Conservation (phyloP, 805 yeast species). For the Candida easanensis region DNA sequence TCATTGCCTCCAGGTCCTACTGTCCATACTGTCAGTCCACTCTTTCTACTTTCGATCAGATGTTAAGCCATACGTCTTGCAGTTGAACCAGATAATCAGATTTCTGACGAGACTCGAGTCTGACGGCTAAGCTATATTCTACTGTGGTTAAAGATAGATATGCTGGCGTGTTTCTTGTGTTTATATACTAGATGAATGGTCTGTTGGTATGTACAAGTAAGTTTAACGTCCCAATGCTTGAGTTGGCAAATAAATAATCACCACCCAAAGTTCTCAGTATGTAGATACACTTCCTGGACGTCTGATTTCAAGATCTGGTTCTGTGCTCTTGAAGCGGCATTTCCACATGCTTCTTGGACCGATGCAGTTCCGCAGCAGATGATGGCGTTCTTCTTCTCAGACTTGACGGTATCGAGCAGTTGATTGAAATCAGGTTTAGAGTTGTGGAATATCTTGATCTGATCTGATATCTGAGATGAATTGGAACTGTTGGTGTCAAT, state of each 20-base stretch:
- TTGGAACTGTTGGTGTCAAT: too few species aligned
- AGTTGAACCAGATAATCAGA: constrained; percentile 45
- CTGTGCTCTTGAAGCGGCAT: constrained; percentile 41
- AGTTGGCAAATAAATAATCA: too few species aligned
- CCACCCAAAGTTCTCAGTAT: constrained; percentile 52
- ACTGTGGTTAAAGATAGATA: constrained; percentile 98
- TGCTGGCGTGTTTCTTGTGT: too few species aligned
- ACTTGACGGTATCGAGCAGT: constrained; percentile 3
- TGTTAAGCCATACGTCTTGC: constrained; percentile 47
- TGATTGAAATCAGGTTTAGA: constrained; percentile 17
- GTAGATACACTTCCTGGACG: constrained; percentile 45
- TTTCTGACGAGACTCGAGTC: too few species aligned
- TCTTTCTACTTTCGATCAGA: constrained; percentile 34
- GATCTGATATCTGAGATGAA: too few species aligned
- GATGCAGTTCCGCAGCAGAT: constrained; percentile 46
- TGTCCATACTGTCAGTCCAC: constrained; percentile 64
- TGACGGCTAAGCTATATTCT: constrained; percentile 80
- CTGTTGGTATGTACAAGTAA: too few species aligned
- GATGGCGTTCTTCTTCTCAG: constrained; percentile 35
- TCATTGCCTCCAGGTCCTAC: constrained; percentile 79
- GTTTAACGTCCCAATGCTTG: too few species aligned
- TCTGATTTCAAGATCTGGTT: constrained; percentile 24
- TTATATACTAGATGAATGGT: too few species aligned
- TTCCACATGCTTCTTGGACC: constrained; percentile 38
- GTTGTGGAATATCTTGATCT: constrained; percentile 9